Conservation (phyloP, 768 basidiomycete species). For the Tulasnella sp. region DNA sequence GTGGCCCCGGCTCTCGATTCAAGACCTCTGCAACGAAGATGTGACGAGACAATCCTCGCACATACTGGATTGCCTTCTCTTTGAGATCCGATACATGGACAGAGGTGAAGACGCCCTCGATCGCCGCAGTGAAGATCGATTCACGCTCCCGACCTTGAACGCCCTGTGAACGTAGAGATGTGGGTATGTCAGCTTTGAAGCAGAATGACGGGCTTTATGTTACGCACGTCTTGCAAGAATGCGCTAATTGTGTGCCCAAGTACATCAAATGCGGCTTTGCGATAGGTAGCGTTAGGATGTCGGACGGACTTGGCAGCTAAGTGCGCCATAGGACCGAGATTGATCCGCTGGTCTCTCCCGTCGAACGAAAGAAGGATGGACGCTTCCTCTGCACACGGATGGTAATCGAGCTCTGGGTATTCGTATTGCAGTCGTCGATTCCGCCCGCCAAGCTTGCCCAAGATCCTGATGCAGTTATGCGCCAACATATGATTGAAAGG, state of each 20-base stretch:
- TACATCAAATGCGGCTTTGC: constrained; percentile 30
- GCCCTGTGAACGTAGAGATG: constrained; percentile 36
- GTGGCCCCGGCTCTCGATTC: constrained; percentile 24
- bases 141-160: constrained; percentile 62
- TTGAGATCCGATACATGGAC: constrained; percentile 57
- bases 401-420: constrained; percentile 64
- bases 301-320: constrained; percentile 55
- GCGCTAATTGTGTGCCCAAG: constrained; percentile 61
- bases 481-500: constrained; percentile 84
- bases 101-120: constrained; percentile 73
- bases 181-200: not conserved
- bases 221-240: constrained; percentile 60
- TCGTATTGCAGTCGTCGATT: constrained; percentile 79
- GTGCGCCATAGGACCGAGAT: constrained; percentile 50
- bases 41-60: constrained; percentile 55
- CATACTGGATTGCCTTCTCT: constrained; percentile 55
- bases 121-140: constrained; percentile 51
- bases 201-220: not conserved
- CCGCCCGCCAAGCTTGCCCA: constrained; percentile 91
- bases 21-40: constrained; percentile 68
- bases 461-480: constrained; percentile 88
- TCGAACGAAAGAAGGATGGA: constrained; percentile 62
- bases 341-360: constrained; percentile 50
- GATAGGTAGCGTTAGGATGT: constrained; percentile 32
- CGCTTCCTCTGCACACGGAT: constrained; percentile 56